Evolutionary conservation across 768 basidiomycete species (phyloP), one percentile per base, ranked within the genome.

Genomic region (Megacollybia marginata): DNA sequence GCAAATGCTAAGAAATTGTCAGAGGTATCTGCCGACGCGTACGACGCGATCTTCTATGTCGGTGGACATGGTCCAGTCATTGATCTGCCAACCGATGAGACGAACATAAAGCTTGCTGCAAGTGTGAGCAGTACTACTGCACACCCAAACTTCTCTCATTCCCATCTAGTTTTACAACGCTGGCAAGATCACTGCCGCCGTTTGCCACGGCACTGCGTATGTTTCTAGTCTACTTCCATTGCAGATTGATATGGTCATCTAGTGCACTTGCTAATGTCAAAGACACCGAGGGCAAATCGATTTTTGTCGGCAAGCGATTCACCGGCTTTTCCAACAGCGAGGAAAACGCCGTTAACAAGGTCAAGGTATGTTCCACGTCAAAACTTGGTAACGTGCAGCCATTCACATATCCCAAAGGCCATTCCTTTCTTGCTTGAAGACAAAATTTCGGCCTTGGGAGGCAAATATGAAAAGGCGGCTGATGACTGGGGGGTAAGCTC

Each of bases 261-360:
- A 44, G 44, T n/a, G 85, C 83, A 2, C 70, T 89, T 18, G 76
- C 82, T 12, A 69, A 69, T 16, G 82, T 65, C 2, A 75, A 71
- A 7, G 80, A 81, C 54, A 65, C 68, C 6, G 59, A 73, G 15
- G 81, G 81, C 42, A 76, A 79, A 53, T 80, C 85, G 1, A 83
- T 90, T 54, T 81, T 89, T 60, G 69, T 66, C 3, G 83, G 80
- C 11, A 75, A 71, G 48, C 59, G 61, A 15, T 68, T 69, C 46
- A 88, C 88, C 0, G 84, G 78, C 20, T 88, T 92, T 67, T 80
- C 85, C 48, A 83, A 91, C 62, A 64, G 54, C 1, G 89, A 91
- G 58, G 89, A 91, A 60, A 67, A 74, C 15, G 53, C 67, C 33
- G 60, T 68, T 7, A 70, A 60, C 33, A 70, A 64, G 57, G 69